Evolutionary conservation across 441 rosid genomes (phyloP), one percentile per base, ranked within the genome.

Genomic region (Bruguiera hainesii): DNA sequence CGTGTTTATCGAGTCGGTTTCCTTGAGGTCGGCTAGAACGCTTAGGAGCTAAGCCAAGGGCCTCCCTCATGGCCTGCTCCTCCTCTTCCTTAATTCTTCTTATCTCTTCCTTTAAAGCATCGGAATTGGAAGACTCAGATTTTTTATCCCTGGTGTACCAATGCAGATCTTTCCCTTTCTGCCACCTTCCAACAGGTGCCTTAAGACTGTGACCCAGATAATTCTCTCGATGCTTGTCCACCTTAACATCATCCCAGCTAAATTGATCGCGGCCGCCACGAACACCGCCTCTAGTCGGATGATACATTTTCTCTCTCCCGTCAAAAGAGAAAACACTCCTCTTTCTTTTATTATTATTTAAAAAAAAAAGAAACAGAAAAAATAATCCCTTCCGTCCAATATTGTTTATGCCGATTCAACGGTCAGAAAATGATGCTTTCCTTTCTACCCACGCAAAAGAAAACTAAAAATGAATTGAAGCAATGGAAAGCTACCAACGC

Each of bases 231-330:
- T 90, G 89, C 70, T 95, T 91, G 74, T 95, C 99, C 33, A 73
- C 95, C 80, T 91, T 95, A 60, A 95, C 98, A 56, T 95, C 99
- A 23, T 95, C 98, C 99, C 97, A 95, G 48, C 78, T 88, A 72
- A 95, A 95, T 68, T 95, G 99, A 79, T 95, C 99, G 70, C 99
- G 87, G 77, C 98, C 99, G 66, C 99, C 98, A 31, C 99, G 99
- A 76, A 95, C 99, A 70, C 99, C 99, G 29, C 99, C 99, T 70
- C 99, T 88, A 35, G 91, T 84, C 10, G 99, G 99, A 85, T 95
- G 97, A 84, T 91, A 95, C 99, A 95, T 93, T 13, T 21, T 35
- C 20, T 6, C 42, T 56, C 29, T 29, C 46, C 15, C 48, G 18
- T 42, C 48, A 42, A 42, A 42, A 11, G 0, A 13, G 16, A 42